Evolutionary conservation across 1,139 yeast genomes (phyloP), one percentile per base, ranked within the genome.

Genomic region (Nematodospora anomalae): DNA sequence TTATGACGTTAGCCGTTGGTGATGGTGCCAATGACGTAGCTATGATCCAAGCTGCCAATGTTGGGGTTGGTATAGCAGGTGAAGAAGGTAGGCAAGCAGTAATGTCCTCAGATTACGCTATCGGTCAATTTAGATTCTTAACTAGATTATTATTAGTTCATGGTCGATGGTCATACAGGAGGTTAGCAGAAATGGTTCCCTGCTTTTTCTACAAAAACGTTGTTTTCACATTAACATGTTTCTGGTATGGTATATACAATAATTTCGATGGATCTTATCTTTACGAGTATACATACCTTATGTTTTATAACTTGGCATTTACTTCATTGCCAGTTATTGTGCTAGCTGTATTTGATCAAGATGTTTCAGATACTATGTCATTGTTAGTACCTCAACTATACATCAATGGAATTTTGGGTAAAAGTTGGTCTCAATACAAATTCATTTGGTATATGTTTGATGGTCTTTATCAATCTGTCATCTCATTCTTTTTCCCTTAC

Each of bases 1-100:
- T 71, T n/a, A 77, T 79, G 80, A 79, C 84, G 1, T 64, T 79
- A 41, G 83, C 83, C 1, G 75, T 79, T 49, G 84, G 84, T 26
- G 84, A 79, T 57, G 84, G 84, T 43, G 82, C 84, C 15, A 79
- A 79, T 52, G 84, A 79, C 56, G 84, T 79, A 33, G 81, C 84
- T 6, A 79, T 79, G 84, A 79, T 79, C 45, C 84, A 79, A 55
- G 75, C 82, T 7, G 81, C 84, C 3, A 74, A 79, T 54, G 76
- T 79, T 32, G 84, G 84, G 38, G 76, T 79, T 32, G 84, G 84
- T 48, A 79, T 79, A 48, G 84, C 83, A 4, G 84, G 84, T 43
- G 83, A 78, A 57, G 84, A 79, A 58, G 84, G 84, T 45, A 60
- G 83, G 48, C 83, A 78, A 53, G 83, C 83, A 1, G 83, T 74